These are phyloP conservation scores for Didymella arachidicola DNA, from an alignment of 2,329 filamentous ascomycete species.

Conservation along the genomic window DNA sequence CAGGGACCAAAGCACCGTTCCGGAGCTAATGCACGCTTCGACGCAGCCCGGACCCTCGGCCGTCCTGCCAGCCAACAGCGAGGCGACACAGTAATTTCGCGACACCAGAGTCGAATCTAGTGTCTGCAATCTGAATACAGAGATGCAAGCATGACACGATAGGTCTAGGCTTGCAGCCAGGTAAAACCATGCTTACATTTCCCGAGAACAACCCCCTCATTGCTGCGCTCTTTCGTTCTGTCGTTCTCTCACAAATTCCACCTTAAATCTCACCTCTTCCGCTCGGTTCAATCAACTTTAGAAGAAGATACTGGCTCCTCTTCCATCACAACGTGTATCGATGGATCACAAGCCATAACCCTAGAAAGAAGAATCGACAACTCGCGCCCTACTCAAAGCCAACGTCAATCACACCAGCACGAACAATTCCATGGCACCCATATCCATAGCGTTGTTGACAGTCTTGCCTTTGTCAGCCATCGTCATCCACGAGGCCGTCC, in stretches of 20 bases:
- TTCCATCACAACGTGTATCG: neutral
- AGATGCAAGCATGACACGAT: conserved; percentile 7
- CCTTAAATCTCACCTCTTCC: neutral
- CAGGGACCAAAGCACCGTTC: neutral
- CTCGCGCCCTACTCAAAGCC: neutral
- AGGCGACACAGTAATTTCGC: neutral
- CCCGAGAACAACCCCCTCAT: neutral
- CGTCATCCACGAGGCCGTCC: conserved; percentile 25
- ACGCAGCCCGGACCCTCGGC: neutral
- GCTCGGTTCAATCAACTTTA: neutral
- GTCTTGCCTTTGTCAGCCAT: conserved; percentile 23
- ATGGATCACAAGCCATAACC: neutral
- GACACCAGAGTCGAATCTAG: neutral
- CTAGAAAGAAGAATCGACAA: neutral
- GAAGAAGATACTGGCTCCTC: neutral
- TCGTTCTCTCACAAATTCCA: too few species aligned
- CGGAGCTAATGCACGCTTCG: conserved; percentile 8
- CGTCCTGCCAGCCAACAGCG: conserved; percentile 7
- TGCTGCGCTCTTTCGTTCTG: neutral
- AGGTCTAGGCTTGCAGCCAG: neutral
- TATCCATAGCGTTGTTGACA: conserved; percentile 5
- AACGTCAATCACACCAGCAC: neutral
- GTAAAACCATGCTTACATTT: neutral
- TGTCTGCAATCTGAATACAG: neutral
- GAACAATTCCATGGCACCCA: neutral